These are phyloP conservation scores for Globisporangium mamillatum DNA, from an alignment of 352 stramenopile species.

Conservation along the genomic window DNA sequence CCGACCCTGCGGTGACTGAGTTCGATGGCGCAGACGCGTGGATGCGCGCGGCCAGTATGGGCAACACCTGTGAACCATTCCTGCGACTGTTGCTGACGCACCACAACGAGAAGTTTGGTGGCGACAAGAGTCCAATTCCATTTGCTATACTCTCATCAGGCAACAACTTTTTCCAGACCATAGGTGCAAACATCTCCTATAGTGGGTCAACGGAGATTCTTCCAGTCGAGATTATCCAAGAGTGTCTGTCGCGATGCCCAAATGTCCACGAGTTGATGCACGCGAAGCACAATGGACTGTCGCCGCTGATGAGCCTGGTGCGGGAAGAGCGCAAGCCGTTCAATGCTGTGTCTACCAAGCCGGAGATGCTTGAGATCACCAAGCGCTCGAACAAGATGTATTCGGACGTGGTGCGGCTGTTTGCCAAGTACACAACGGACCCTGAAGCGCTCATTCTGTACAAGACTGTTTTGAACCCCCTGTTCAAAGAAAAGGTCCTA, in stretches of 20 bases:
- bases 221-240: conserved; percentile 27
- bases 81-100: conserved; percentile 48
- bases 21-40: conserved; percentile 49
- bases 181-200: conserved; percentile 20
- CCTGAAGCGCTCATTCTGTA: conserved; percentile 33
- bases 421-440: conserved; percentile 39
- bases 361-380: background rate
- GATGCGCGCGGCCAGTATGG: conserved; percentile 41
- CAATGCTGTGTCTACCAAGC: conserved; percentile 14
- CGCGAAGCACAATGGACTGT: conserved; percentile 38
- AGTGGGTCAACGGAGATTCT: conserved; percentile 20
- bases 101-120: conserved; percentile 25
- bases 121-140: conserved; percentile 19
- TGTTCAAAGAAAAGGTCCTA: conserved; percentile 1
- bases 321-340: conserved; percentile 20
- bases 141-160: background rate
- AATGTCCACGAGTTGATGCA: conserved; percentile 36
- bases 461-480: conserved; percentile 1
- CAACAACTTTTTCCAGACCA: conserved; percentile 56
- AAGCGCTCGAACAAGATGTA: conserved; percentile 32
- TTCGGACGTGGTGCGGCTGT: conserved; percentile 42
- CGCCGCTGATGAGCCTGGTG: conserved; percentile 49
- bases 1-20: conserved; percentile 28
- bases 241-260: conserved; percentile 30
- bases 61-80: conserved; percentile 34